Evolutionary conservation across 2,329 filamentous ascomycete species (phyloP).

Genomic region (Leptographium radiaticola): DNA sequence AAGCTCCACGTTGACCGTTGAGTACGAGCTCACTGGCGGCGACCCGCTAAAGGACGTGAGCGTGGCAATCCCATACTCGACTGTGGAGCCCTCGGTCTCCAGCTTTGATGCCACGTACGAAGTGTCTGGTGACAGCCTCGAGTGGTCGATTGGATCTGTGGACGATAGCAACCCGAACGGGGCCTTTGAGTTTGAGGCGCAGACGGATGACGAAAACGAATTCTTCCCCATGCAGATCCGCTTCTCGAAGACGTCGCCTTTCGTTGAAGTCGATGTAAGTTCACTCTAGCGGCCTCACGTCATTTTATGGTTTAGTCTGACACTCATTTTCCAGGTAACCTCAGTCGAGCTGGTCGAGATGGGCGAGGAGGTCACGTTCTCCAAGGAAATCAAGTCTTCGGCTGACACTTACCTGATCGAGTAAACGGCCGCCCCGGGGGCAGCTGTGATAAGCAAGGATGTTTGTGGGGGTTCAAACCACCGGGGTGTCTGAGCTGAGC

Average conservation of each 20-base stretch:
- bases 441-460: not conserved
- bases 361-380: constrained; percentile 68
- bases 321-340: constrained; percentile 36
- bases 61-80: constrained; percentile 76
- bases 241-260: constrained; percentile 77
- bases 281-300: constrained; percentile 12
- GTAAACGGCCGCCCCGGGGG: constrained; percentile 25
- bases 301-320: not conserved
- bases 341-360: constrained; percentile 60
- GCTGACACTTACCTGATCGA: constrained; percentile 68
- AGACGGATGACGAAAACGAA: constrained; percentile 75
- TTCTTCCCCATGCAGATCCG: constrained; percentile 96
- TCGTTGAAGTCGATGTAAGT: constrained; percentile 85
- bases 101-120: constrained; percentile 94
- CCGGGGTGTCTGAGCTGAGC: not conserved
- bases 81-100: constrained; percentile 74
- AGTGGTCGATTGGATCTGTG: constrained; percentile 85
- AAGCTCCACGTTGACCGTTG: constrained; percentile 81
- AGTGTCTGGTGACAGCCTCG: constrained; percentile 79
- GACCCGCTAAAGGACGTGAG: constrained; percentile 72
- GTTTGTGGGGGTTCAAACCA: not conserved
- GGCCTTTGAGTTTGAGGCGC: constrained; percentile 90
- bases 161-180: constrained; percentile 72
- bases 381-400: constrained; percentile 65
- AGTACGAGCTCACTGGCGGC: constrained; percentile 82